phyloP scores from a whole-genome alignment of 768 basidiomycete species.

The Agaricus sinodeliciosus region DNA sequence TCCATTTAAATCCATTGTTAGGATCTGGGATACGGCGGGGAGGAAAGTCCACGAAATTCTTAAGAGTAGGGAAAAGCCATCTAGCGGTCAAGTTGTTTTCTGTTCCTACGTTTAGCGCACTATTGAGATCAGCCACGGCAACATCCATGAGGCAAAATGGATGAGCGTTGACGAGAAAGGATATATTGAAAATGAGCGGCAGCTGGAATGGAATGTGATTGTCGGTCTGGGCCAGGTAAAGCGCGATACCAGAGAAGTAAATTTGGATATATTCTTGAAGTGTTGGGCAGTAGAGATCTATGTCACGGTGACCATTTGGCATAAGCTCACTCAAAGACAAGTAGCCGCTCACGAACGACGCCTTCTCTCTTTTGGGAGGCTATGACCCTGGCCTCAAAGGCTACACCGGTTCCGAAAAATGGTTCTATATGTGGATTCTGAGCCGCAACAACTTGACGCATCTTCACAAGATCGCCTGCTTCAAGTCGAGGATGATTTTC shows the following conservation, averaged over 20 bases:
- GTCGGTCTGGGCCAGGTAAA: conserved; percentile 33
- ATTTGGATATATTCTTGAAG: conserved; percentile 34
- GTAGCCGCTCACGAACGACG: conserved; percentile 32
- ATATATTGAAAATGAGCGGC: conserved; percentile 39
- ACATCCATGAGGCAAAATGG: conserved; percentile 37
- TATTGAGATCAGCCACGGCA: conserved; percentile 20
- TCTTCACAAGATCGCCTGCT: conserved; percentile 29
- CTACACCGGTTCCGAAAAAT: conserved; percentile 26
- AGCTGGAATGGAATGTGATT: conserved; percentile 29
- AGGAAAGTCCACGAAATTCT: conserved; percentile 20
- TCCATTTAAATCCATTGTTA: conserved; percentile 30
- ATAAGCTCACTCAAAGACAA: neutral
- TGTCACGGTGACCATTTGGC: neutral
- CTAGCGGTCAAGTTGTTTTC: conserved; percentile 26
- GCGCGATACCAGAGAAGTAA: conserved; percentile 28
- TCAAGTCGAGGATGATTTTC: conserved; percentile 29
- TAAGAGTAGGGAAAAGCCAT: conserved; percentile 40
- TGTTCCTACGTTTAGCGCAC: neutral
- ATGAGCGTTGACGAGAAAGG: conserved; percentile 39
- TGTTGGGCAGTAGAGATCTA: conserved; percentile 35
- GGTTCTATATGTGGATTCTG: conserved; percentile 3
- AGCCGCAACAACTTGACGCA: conserved; percentile 25
- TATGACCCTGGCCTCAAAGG: conserved; percentile 39
- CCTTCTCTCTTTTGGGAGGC: conserved; percentile 40
- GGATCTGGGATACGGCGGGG: conserved; percentile 17